Conservation (phyloP, 2,329 filamentous ascomycete genomes). For the Diplodia intermedia region DNA sequence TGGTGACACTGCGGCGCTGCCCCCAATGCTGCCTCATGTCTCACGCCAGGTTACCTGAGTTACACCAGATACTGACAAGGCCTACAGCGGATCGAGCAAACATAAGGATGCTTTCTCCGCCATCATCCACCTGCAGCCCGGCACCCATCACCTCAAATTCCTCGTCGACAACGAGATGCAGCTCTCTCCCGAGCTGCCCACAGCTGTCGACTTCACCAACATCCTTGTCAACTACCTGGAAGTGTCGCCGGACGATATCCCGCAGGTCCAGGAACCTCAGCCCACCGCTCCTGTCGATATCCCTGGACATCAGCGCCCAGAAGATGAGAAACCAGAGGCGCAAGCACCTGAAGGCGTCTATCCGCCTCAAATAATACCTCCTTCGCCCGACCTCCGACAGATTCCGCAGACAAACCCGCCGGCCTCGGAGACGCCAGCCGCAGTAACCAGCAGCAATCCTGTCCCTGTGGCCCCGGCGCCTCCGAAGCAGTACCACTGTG, state of each 20-base stretch:
- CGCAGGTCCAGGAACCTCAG: constrained; percentile 38
- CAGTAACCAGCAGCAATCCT: constrained; percentile 34
- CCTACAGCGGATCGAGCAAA: constrained; percentile 49
- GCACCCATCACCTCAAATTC: constrained; percentile 96
- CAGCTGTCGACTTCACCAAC: constrained; percentile 96
- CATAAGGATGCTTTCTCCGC: constrained; percentile 71
- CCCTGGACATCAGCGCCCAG: constrained; percentile 32
- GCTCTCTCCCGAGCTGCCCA: constrained; percentile 84
- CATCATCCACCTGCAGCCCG: constrained; percentile 82
- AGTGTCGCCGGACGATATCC: constrained; percentile 77
- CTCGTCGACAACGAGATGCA: constrained; percentile 93
- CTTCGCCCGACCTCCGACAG: constrained; percentile 39
- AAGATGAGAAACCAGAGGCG: constrained; percentile 34
- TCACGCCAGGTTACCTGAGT: constrained; percentile 11
- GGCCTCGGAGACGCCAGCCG: constrained; percentile 41
- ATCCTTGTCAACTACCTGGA: constrained; percentile 99
- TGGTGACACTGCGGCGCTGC: constrained; percentile 13
- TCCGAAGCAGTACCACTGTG: constrained; percentile 69
- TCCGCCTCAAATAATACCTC: constrained; percentile 53
- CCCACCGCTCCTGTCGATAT: constrained; percentile 40
- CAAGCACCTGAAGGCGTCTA: constrained; percentile 44
- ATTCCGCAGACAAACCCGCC: constrained; percentile 35
- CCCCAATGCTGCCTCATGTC: constrained; percentile 10
- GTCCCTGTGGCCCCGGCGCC: constrained; percentile 46
- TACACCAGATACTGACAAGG: constrained; percentile 31